Conservation (phyloP, 2,329 filamentous ascomycete genomes). For the Pseudogymnoascus sp. region DNA sequence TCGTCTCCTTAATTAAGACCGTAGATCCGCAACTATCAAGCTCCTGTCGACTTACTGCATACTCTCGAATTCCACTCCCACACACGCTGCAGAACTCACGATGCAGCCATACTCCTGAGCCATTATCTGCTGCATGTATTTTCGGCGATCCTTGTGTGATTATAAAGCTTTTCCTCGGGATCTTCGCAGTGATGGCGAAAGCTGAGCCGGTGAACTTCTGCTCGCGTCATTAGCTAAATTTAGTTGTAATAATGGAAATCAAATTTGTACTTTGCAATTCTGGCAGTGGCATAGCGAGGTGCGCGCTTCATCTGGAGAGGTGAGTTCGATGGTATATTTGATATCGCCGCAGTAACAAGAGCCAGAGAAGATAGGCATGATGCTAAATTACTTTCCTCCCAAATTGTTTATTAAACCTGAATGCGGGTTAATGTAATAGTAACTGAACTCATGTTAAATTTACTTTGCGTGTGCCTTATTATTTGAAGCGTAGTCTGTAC, state of each 20-base stretch:
- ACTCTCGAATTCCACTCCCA: slow-evolving; percentile 43
- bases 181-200: slow-evolving; percentile 44
- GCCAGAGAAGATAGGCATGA: slow-evolving; percentile 28
- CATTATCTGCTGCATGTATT: slow-evolving; percentile 42
- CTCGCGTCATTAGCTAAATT: background rate
- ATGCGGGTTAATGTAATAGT: too few species aligned
- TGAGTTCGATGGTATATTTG: slow-evolving; percentile 37
- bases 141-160: slow-evolving; percentile 34
- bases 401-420: too few species aligned
- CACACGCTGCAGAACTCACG: slow-evolving; percentile 45
- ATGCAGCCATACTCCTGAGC: slow-evolving; percentile 37
- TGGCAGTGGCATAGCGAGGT: slow-evolving; percentile 45
- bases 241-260: background rate
- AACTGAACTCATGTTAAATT: too few species aligned
- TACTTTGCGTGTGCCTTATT: too few species aligned
- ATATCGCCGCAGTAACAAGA: slow-evolving; percentile 42
- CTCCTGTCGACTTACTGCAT: slow-evolving; percentile 33
- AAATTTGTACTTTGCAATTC: slow-evolving; percentile 38
- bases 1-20: slow-evolving; percentile 19
- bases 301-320: slow-evolving; percentile 38
- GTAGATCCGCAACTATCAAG: background rate
- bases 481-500: too few species aligned
- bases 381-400: too few species aligned
- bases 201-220: slow-evolving; percentile 43
- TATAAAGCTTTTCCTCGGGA: slow-evolving; percentile 36